Evolutionary conservation across 1,139 yeast species (phyloP).

Genomic region (Nakaseomyces uthaithaninus): DNA sequence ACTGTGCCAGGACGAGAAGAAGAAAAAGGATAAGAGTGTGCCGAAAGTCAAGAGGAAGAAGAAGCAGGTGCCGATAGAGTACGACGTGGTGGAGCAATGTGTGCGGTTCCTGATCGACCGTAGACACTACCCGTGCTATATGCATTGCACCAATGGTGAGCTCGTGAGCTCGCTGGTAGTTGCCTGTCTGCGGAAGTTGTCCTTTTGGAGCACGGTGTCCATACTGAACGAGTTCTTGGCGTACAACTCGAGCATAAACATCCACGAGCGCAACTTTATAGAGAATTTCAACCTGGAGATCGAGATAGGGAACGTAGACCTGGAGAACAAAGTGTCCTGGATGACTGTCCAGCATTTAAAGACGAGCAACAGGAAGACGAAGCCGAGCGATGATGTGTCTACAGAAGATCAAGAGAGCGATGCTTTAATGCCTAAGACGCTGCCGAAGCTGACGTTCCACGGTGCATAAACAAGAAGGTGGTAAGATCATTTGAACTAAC

Average conservation of each 20-base stretch:
- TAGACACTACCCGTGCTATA: slow-evolving; percentile 59
- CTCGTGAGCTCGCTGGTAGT: slow-evolving; percentile 76
- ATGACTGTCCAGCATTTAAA: slow-evolving; percentile 19
- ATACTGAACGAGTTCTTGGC: slow-evolving; percentile 79
- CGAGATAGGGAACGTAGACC: slow-evolving; percentile 33
- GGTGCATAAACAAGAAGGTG: slow-evolving; percentile 14
- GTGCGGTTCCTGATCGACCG: slow-evolving; percentile 53
- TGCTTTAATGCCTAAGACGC: slow-evolving; percentile 17
- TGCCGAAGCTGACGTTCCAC: slow-evolving; percentile 25
- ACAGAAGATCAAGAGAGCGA: slow-evolving; percentile 14
- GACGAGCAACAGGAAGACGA: slow-evolving; percentile 5
- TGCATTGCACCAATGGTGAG: slow-evolving; percentile 87
- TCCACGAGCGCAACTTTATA: slow-evolving; percentile 75
- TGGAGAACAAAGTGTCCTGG: slow-evolving; percentile 30
- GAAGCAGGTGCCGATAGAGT: slow-evolving; percentile 70
- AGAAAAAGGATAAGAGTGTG: slow-evolving; percentile 26
- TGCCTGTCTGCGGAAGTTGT: slow-evolving; percentile 77
- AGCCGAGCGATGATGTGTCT: slow-evolving; percentile 5
- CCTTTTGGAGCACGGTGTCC: slow-evolving; percentile 85
- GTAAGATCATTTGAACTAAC: neutral
- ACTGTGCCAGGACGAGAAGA: slow-evolving; percentile 45
- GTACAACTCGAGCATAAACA: slow-evolving; percentile 69
- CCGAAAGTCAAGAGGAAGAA: slow-evolving; percentile 64
- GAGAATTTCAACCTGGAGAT: slow-evolving; percentile 69
- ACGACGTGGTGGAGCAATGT: slow-evolving; percentile 50